Evolutionary conservation across 2,329 filamentous ascomycete genomes (phyloP), one percentile per base, ranked within the genome.

Genomic region (Colletotrichum endophyticum): DNA sequence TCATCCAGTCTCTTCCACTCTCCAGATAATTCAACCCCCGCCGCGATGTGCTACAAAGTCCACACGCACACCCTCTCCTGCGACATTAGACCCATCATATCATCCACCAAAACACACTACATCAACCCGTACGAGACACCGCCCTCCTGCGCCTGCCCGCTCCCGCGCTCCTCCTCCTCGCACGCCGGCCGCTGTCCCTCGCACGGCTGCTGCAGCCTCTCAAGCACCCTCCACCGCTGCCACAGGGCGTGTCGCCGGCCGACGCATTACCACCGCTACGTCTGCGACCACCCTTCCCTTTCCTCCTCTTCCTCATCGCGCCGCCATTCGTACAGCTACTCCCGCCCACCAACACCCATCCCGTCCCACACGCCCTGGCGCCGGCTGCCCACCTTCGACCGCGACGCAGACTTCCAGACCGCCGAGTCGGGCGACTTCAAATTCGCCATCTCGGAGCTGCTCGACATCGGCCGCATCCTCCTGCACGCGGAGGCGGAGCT

Each of bases 61-160:
- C 30, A 79, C 64, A 80, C 78, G 6, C 83, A 84, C 73, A 81
- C 75, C 4, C 76, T 83, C 63, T 62, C 71, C 15, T 84, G 83
- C 79, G 82, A 84, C 67, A 68, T 78, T 39, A 80, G 83, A 8
- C 81, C 82, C 7, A 19, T 81, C 67, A 72, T 83, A 16, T 81
- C 79, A 2, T 78, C 81, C 49, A 81, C 80, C 19, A 12, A n/a
- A 1, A 67, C 67, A n/a, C 9, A 66, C n/a, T 79, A 79, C 44
- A 64, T 82, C 19, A 78, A 83, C 61, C 73, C 80, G 11, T 82
- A 84, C 72, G 67, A 76, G 1, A 9, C 61, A 2, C 79, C 82
- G 1, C 9, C 32, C 1, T 12, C 22, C 8, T 84, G 83, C 75
- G 19, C 27, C 4, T 83, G 82, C 59, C 6, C 44, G 15, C n/a